Evolutionary conservation across 2,329 filamentous ascomycete species (phyloP), one percentile per base, ranked within the genome.

Genomic region (Trichoderma atrobrunneum): DNA sequence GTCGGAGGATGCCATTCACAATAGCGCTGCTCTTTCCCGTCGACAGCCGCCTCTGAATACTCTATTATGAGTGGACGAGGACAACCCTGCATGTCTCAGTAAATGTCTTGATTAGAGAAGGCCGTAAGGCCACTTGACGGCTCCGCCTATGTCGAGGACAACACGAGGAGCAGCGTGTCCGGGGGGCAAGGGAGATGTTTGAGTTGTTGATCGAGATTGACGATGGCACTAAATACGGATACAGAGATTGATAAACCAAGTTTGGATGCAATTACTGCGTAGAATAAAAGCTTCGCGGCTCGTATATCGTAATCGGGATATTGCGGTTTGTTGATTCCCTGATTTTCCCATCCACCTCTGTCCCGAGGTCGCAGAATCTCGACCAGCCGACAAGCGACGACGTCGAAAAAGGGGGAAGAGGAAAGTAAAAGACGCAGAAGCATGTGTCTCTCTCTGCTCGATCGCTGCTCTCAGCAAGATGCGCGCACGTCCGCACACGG

Each of bases 61-160:
- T 59, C 43, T 68, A 48, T 62, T 59, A 63, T 72, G 56, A 57
- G 63, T 48, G 64, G 39, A 48, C 64, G 60, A 60, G 16, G 8
- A 18, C 16, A 34, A 30, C 69, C 61, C 59, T 63, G 57, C 34
- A 72, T 72, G 70, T 72, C 70, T 72, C 43, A 60, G 32, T 34
- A 65, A 43, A 32, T 72, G 70, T 72, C 70, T 72, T 63, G 70
- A 51, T 69, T 56, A n/a, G 68, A 59, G 60, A 57, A 69, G 24
- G 39, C 6, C 65, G 30, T 36, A 32, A 34, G 57, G 32, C 54
- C 34, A 61, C 14, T 60, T 34, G 21, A 48, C 61, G 21, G 57
- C 59, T 70, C 39, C 64, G 48, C 43, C 28, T 43, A 59, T 43
- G 43, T 54, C 39, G 57, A 28, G 43, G 57, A 43, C 39, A 30